phyloP scores from a whole-genome alignment of 495 filamentous ascomycete species.

The Penicillium longicatenatum region DNA sequence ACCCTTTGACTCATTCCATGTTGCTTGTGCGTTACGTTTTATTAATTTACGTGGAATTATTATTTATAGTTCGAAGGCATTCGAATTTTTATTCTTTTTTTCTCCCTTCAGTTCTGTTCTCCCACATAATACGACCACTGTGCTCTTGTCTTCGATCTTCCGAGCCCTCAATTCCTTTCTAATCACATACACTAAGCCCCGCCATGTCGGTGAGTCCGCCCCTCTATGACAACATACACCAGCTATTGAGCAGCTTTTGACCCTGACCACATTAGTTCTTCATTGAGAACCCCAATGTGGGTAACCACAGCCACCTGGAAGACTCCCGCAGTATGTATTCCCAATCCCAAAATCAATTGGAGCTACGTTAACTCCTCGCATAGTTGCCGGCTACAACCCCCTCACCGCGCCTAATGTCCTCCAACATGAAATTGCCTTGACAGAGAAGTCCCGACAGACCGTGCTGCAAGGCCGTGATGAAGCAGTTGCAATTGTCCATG shows the following conservation, averaged over 20 bases:
- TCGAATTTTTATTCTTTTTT: not conserved
- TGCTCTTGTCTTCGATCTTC: not conserved
- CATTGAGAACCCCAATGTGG: conserved; percentile 87
- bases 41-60: conserved; percentile 5
- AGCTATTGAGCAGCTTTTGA: conserved; percentile 9
- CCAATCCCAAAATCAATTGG: conserved; percentile 1
- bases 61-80: not conserved
- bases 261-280: conserved; percentile 61
- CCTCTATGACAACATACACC: conserved; percentile 13
- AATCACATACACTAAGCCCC: conserved; percentile 15
- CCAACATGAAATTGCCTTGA: conserved; percentile 90
- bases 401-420: conserved; percentile 91
- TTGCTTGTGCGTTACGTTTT: conserved; percentile 14
- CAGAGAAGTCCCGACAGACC: conserved; percentile 71
- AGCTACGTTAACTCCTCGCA: conserved; percentile 11
- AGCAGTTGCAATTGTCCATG: conserved; percentile 77
- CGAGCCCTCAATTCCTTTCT: conserved; percentile 7
- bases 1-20: conserved; percentile 27
- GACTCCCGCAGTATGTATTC: conserved; percentile 80
- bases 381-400: conserved; percentile 90
- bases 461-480: conserved; percentile 82
- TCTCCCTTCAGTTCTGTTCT: conserved; percentile 2
- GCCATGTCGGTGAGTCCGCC: conserved; percentile 48
- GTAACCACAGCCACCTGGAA: conserved; percentile 76
- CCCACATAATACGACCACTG: not conserved